Evolutionary conservation across 768 basidiomycete species (phyloP).

Genomic region (Rhodotorula toruloides): DNA sequence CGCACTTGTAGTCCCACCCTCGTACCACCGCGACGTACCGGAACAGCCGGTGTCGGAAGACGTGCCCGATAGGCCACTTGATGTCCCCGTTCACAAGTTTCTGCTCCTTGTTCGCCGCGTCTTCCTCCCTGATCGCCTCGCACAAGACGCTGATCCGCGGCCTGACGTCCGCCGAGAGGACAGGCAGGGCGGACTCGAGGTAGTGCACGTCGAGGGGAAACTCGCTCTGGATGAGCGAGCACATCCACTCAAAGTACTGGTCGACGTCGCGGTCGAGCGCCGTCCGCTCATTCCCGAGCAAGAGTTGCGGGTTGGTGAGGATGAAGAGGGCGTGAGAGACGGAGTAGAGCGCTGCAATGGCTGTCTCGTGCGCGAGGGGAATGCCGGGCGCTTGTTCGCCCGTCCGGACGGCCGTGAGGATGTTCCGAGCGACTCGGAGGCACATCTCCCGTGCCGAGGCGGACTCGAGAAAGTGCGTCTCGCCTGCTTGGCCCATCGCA

Average conservation of each 20-base stretch:
- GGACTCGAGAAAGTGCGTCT: slow-evolving; percentile 3
- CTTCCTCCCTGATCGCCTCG: slow-evolving; percentile 20
- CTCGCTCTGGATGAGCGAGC: slow-evolving; percentile 28
- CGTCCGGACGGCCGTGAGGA: slow-evolving; percentile 28
- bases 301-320: slow-evolving; percentile 3
- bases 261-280: neutral
- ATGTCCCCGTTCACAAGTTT: slow-evolving; percentile 10
- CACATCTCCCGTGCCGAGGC: slow-evolving; percentile 26
- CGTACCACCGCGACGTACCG: slow-evolving; percentile 21
- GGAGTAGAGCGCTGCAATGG: slow-evolving; percentile 11
- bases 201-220: slow-evolving; percentile 15
- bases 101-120: neutral
- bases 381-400: slow-evolving; percentile 6
- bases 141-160: neutral
- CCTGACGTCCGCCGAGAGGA: too few relatives aligned
- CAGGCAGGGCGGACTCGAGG: neutral
- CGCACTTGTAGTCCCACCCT: slow-evolving; percentile 35
- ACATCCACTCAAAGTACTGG: slow-evolving; percentile 24
- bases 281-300: neutral
- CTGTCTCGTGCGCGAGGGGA: slow-evolving; percentile 4
- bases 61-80: slow-evolving; percentile 15
- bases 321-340: slow-evolving; percentile 21
- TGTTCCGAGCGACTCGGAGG: slow-evolving; percentile 32
- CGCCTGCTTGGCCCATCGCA: neutral
- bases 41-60: slow-evolving; percentile 23